Base-by-base conservation (phyloP, 768 basidiomycete genomes). In the Rhodosporidiobolus odoratus region DNA sequence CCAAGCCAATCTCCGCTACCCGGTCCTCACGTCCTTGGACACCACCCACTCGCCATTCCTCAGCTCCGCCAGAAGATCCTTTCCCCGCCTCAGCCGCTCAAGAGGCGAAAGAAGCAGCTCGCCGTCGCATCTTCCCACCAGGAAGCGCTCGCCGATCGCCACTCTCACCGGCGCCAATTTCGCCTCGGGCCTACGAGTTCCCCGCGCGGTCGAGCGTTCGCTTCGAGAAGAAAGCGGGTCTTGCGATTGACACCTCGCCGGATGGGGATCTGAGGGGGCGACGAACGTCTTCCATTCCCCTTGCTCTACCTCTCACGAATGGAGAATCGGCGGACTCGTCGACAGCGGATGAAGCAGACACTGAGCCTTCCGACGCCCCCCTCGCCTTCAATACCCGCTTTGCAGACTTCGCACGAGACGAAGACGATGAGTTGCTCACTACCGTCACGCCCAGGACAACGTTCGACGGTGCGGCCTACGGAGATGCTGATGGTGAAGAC, bases 1-100 rank as follows among this genome's bases (percentile, higher is more conserved):
- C 37, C 35, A 62, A 59, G 34, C 37, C 41, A 25, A 32, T 56
- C 66, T n/a, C 58, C 8, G 10, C 34, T 30, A 37, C 43, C 30
- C 50, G 53, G 19, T 58, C 66, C 2, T 62, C 59, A 8, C 62
- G 63, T 17, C 41, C 69, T 0, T 54, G 48, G 47, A 40, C 58
- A 2, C 54, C 65, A 1, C 69, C 69, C 5, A 7, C 54, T 0
- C 69, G 69, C 0, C 69, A 71, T n/a, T 66, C 69, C 21, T 71
- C 62, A 9, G 67, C 63, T 9, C 67, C 71, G 6, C 63, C 67
- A 2, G 68, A 73, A 12, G 66, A 64, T 23, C 41, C 66, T 16
- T 40, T 37, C 12, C 16, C 43, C 17, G 12, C 15, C 43, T 48
- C 58, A 8, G 58, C 37, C 30, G 62, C 68, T 1, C 48, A 53